Evolutionary conservation across 2,329 filamentous ascomycete genomes (phyloP), one percentile per base, ranked within the genome.

Genomic region (Sporothrix protearum): DNA sequence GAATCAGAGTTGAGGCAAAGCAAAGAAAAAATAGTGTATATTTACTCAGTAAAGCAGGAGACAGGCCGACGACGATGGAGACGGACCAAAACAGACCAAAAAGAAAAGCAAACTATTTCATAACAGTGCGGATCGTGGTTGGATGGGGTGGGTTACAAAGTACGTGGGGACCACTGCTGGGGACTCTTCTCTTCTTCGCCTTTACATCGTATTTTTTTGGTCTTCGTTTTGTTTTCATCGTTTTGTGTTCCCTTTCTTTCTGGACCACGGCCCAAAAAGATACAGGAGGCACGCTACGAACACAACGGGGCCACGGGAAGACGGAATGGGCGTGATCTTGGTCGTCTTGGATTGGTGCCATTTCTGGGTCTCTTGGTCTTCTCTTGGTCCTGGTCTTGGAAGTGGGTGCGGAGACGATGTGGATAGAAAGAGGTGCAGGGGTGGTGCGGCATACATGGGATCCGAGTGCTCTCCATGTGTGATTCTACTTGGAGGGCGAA

Each of bases 1-100:
- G 64, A 67, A 67, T 51, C 45, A 67, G 45, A 47, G 64, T 67
- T 45, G 64, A 67, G 64, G 19, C 66, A 68, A 55, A 68, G 36
- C 42, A 45, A 45, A 12, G 14, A 42, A 10, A 63, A n/a, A 30
- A 14, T 7, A n/a, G n/a, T n/a, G n/a, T n/a, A n/a, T n/a, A n/a
- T n/a, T n/a, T n/a, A n/a, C n/a, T n/a, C n/a, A n/a, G 45, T n/a
- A 30, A 25, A 42, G 30, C 6, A 14, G 8, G 14, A 47, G 10
- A 66, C 12, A 47, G 39, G 36, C 33, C 6, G 25, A 53, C n/a
- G 25, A 28, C 1, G 49, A 53, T 1, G n/a, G 49, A 28, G n/a
- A 53, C 19, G n/a, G 47, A 19, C 25, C 51, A 55, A 55, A 55
- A 55, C 6, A 57, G 25, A 22, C 12, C 19, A 6, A 25, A 49